Evolutionary conservation across 169 alveolate genomes (phyloP).

Genomic region (Plasmodium relictum): DNA sequence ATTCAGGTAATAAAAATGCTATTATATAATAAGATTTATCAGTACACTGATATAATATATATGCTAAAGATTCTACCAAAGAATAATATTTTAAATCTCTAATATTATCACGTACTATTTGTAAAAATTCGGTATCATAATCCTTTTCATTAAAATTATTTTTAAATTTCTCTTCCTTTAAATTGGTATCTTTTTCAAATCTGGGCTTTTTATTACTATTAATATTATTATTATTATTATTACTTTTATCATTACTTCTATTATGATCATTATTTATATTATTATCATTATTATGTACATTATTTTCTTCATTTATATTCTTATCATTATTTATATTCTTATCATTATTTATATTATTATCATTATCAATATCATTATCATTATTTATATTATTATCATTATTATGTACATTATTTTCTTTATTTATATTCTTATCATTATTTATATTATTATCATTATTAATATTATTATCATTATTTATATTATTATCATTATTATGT

Average conservation of each 20-base stretch:
- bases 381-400: background rate
- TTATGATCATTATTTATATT: background rate
- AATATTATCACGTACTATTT: slow-evolving; percentile 49
- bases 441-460: background rate
- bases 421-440: background rate
- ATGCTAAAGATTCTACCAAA: slow-evolving; percentile 73
- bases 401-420: background rate
- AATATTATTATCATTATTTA: background rate
- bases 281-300: background rate
- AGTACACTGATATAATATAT: slow-evolving; percentile 70
- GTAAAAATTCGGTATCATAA: slow-evolving; percentile 42
- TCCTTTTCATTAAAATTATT: slow-evolving; percentile 17
- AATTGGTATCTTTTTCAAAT: background rate
- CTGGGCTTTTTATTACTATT: background rate
- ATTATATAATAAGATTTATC: slow-evolving; percentile 58
- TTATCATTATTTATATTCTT: background rate
- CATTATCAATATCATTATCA: background rate
- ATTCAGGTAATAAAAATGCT: slow-evolving; percentile 67
- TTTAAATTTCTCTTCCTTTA: background rate
- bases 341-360: background rate
- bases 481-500: background rate
- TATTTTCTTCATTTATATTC: background rate
- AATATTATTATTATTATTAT: background rate
- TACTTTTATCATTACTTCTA: background rate
- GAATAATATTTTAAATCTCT: slow-evolving; percentile 63